A percentile compares a stretch with the other conserved stretches of the same genome.
These are phyloP conservation scores for Torulaspora franciscae DNA, from an alignment of 805 yeast species.

Conservation along the genomic window DNA sequence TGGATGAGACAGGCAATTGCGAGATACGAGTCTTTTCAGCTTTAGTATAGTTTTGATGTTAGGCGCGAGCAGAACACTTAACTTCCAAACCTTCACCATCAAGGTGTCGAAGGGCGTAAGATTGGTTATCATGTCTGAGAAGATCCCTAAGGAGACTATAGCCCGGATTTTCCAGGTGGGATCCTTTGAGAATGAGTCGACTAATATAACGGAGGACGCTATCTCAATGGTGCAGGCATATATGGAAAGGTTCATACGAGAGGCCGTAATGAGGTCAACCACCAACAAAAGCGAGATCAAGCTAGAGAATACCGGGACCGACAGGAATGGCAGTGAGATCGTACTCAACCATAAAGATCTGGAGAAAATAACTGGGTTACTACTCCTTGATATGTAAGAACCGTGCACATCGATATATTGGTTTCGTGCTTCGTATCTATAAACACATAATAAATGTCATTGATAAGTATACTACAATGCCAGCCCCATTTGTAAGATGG, in stretches of 20 bases:
- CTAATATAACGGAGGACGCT: slow-evolving; percentile 24
- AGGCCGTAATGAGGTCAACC: slow-evolving; percentile 29
- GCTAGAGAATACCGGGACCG: not conserved
- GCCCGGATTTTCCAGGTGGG: slow-evolving; percentile 23
- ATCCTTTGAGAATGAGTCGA: slow-evolving; percentile 20
- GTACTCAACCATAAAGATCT: slow-evolving; percentile 28
- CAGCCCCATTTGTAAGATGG: not conserved
- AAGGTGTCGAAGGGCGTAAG: not conserved
- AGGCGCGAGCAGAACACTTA: not conserved
- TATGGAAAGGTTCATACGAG: slow-evolving; percentile 29
- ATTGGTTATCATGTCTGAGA: slow-evolving; percentile 5
- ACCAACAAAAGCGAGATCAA: slow-evolving; percentile 22
- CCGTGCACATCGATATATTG: not conserved
- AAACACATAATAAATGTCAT: slow-evolving; percentile 5
- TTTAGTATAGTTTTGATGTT: not conserved
- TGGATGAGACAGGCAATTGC: not conserved
- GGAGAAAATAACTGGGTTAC: slow-evolving; percentile 31
- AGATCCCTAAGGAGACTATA: slow-evolving; percentile 23
- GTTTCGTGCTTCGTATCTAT: not conserved
- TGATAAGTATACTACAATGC: slow-evolving; percentile 9
- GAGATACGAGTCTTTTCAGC: not conserved
- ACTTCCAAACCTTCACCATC: not conserved
- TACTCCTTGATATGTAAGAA: slow-evolving; percentile 31
- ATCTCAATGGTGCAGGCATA: slow-evolving; percentile 24
- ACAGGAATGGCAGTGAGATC: slow-evolving; percentile 4